These are phyloP conservation scores for Penicillium odoratum DNA, from an alignment of 495 filamentous ascomycete species.

Conservation along the genomic window DNA sequence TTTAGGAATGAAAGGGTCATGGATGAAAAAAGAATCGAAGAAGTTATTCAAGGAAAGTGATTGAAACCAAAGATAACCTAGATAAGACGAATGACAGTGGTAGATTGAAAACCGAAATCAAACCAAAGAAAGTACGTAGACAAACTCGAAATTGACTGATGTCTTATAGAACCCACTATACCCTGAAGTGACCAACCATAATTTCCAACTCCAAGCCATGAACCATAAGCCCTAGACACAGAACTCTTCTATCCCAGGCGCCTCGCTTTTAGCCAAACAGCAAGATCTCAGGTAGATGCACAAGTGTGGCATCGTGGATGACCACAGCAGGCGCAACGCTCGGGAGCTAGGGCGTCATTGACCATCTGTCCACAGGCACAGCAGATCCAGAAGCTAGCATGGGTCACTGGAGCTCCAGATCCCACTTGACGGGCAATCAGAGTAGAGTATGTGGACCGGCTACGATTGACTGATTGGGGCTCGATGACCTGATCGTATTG, in stretches of 20 bases:
- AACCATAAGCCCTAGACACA: background rate
- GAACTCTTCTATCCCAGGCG: background rate
- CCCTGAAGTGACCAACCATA: background rate
- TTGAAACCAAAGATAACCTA: too few species aligned
- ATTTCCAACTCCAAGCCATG: background rate
- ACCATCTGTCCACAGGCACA: background rate
- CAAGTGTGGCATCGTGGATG: slow-evolving; percentile 5
- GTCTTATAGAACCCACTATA: background rate
- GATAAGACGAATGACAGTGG: too few species aligned
- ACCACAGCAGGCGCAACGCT: slow-evolving; percentile 12
- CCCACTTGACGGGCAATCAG: background rate
- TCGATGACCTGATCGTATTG: background rate
- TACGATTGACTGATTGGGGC: background rate
- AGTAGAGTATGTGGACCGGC: background rate
- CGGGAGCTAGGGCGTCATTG: slow-evolving; percentile 12
- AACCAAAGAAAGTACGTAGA: background rate
- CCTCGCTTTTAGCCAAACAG: background rate
- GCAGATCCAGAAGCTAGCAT: slow-evolving; percentile 7
- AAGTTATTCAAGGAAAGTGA: too few species aligned
- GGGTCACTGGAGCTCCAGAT: background rate
- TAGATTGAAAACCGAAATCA: background rate
- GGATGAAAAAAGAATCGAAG: too few species aligned
- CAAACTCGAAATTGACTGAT: background rate
- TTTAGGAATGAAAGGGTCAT: too few species aligned
- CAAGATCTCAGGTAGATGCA: too few species aligned